Percentiles rank a stretch among this genome's conserved stretches.
Evolutionary conservation across 2,329 filamentous ascomycete genomes (phyloP).

Genomic region (Sporothrix euskadiensis): DNA sequence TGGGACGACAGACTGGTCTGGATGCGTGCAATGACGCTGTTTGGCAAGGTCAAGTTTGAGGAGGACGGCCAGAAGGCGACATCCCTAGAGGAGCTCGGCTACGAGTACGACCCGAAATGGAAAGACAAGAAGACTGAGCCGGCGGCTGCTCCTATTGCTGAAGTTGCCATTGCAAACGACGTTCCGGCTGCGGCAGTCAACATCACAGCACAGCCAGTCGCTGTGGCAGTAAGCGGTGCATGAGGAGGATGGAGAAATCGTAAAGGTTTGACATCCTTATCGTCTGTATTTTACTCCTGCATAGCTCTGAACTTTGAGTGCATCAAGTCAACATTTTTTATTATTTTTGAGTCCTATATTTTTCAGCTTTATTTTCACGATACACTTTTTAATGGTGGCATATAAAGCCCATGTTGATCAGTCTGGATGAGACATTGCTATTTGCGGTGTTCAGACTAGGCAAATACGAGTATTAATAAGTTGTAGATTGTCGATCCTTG

Average conservation of each 20-base stretch:
- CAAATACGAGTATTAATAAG: neutral
- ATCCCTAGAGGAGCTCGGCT: slow-evolving; percentile 71
- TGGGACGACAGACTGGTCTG: slow-evolving; percentile 74
- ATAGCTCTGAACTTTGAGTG: neutral
- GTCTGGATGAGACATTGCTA: neutral
- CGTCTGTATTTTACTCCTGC: neutral
- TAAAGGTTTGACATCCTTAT: neutral
- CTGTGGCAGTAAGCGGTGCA: neutral
- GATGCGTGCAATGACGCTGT: slow-evolving; percentile 66
- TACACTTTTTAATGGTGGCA: neutral
- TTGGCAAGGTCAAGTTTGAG: slow-evolving; percentile 72
- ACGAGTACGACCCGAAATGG: slow-evolving; percentile 49
- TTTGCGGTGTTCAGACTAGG: neutral
- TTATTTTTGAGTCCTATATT: neutral
- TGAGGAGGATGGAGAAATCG: neutral
- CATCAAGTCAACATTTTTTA: neutral
- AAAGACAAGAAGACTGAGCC: neutral
- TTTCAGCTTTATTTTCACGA: neutral
- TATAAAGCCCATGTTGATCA: neutral
- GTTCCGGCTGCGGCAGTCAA: neutral
- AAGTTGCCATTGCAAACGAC: neutral
- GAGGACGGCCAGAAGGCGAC: slow-evolving; percentile 63
- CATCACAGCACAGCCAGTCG: too few relatives aligned
- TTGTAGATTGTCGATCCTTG: neutral
- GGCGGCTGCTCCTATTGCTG: neutral